Evolutionary conservation across 306 rosid genomes (phyloP).

Genomic region (Hippophae gyantsensis): DNA sequence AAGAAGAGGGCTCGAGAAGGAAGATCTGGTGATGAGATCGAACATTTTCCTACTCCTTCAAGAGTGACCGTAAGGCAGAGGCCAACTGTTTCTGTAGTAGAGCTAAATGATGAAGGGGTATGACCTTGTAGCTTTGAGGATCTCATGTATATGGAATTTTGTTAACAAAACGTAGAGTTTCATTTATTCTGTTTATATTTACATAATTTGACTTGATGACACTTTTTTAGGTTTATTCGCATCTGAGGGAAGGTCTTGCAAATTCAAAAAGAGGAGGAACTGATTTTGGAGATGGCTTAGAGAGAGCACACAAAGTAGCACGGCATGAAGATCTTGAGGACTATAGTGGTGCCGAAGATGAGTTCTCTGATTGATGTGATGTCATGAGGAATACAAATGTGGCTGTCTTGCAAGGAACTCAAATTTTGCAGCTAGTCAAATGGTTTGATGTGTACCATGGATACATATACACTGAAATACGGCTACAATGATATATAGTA

Average conservation of each 20-base stretch:
- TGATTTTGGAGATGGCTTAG: constrained; percentile 64
- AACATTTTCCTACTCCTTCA: constrained; percentile 75
- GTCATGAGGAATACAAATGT: constrained; percentile 18
- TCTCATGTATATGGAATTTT: constrained; percentile 2
- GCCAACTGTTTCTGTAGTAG: constrained; percentile 60
- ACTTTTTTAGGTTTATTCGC: constrained; percentile 47
- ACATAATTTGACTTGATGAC: constrained; percentile 9
- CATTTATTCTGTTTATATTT: background rate
- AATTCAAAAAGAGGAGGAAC: constrained; percentile 33
- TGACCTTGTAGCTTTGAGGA: constrained; percentile 11
- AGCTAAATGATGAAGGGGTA: constrained; percentile 77
- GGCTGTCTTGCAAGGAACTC: constrained; percentile 15
- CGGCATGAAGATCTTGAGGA: constrained; percentile 50
- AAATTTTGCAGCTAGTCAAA: constrained; percentile 7
- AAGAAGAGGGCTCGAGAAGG: constrained; percentile 93
- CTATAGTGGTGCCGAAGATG: constrained; percentile 72
- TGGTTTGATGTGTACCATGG: constrained; percentile 4
- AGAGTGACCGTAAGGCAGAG: constrained; percentile 74
- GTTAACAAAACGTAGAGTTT: background rate
- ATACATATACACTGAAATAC: too few relatives aligned
- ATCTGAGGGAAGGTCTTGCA: constrained; percentile 36
- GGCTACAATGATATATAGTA: too few relatives aligned
- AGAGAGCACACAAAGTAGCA: constrained; percentile 41
- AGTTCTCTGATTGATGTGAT: constrained; percentile 72
- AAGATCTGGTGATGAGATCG: constrained; percentile 69